Conservation (phyloP, 2,329 filamentous ascomycete species). For the Penicillium sp. region DNA sequence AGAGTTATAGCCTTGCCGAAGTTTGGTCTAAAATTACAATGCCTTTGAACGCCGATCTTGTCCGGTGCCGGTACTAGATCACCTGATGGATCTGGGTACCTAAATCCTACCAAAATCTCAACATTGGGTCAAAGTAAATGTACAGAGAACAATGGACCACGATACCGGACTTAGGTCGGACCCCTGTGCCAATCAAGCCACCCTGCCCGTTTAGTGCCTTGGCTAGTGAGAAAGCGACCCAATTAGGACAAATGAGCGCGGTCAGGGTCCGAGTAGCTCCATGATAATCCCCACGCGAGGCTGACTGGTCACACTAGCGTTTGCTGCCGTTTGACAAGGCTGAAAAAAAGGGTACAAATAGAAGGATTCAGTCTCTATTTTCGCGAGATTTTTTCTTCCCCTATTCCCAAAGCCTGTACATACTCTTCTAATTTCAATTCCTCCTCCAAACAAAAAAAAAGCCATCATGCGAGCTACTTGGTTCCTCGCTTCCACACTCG, state of each 20-base stretch:
- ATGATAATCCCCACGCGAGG: not conserved
- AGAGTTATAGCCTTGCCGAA: not conserved
- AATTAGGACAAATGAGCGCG: not conserved
- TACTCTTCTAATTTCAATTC: not conserved
- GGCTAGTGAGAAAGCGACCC: not conserved
- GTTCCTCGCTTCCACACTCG: constrained; percentile 2
- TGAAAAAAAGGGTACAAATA: not conserved
- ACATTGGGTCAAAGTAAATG: not conserved
- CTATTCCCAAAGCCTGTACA: not conserved
- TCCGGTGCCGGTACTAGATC: not conserved
- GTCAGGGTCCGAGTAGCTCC: not conserved
- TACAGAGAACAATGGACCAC: not conserved
- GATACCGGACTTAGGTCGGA: not conserved
- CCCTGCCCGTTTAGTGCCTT: not conserved
- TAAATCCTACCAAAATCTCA: not conserved
- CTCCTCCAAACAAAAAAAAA: not conserved
- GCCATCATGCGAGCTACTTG: constrained; percentile 6
- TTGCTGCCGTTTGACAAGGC: not conserved
- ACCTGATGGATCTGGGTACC: not conserved
- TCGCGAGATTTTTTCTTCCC: not conserved
- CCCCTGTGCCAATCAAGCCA: not conserved
- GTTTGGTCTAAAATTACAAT: not conserved
- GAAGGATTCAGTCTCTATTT: not conserved
- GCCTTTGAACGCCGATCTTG: not conserved
- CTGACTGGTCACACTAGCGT: not conserved